Evolutionary conservation across 208 protist genomes (phyloP).

Genomic region (Trypanosoma mega): DNA sequence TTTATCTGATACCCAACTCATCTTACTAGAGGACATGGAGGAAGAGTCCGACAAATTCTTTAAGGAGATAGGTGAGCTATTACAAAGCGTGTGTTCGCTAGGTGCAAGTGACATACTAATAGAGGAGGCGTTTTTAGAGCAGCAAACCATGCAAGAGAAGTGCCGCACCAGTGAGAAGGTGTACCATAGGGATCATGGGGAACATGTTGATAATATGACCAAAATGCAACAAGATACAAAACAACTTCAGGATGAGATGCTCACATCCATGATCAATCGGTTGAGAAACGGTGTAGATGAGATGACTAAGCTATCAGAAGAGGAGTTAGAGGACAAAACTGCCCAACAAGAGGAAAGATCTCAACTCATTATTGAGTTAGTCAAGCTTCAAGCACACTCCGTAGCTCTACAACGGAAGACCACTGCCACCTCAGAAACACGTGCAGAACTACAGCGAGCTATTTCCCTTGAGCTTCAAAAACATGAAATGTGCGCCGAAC

Average conservation of each 20-base stretch:
- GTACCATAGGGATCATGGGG: slow-evolving; percentile 45
- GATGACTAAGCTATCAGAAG: slow-evolving; percentile 22
- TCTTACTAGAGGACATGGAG: slow-evolving; percentile 19
- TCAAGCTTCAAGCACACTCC: slow-evolving; percentile 34
- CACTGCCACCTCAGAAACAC: slow-evolving; percentile 22
- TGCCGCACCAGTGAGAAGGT: slow-evolving; percentile 26
- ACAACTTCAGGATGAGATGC: slow-evolving; percentile 26
- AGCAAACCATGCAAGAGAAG: slow-evolving; percentile 26
- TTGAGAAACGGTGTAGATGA: slow-evolving; percentile 19
- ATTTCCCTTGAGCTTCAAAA: slow-evolving; percentile 54
- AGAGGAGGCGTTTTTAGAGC: slow-evolving; percentile 38
- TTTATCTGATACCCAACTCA: slow-evolving; percentile 10
- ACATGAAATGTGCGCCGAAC: slow-evolving; percentile 36
- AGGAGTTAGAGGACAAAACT: slow-evolving; percentile 25
- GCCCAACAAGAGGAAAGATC: slow-evolving; percentile 28
- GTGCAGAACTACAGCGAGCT: slow-evolving; percentile 32
- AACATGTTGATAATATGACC: slow-evolving; percentile 29
- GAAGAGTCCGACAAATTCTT: slow-evolving; percentile 19
- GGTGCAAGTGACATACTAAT: slow-evolving; percentile 31
- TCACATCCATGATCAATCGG: slow-evolving; percentile 33
- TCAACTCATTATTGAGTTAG: slow-evolving; percentile 31
- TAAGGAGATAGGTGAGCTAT: slow-evolving; percentile 11
- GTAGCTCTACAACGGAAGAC: slow-evolving; percentile 24
- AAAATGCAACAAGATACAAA: slow-evolving; percentile 34
- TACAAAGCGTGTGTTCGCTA: slow-evolving; percentile 28